Evolutionary conservation across 495 filamentous ascomycete species (phyloP).

Genomic region (Hypoxylon lienhwacheense): DNA sequence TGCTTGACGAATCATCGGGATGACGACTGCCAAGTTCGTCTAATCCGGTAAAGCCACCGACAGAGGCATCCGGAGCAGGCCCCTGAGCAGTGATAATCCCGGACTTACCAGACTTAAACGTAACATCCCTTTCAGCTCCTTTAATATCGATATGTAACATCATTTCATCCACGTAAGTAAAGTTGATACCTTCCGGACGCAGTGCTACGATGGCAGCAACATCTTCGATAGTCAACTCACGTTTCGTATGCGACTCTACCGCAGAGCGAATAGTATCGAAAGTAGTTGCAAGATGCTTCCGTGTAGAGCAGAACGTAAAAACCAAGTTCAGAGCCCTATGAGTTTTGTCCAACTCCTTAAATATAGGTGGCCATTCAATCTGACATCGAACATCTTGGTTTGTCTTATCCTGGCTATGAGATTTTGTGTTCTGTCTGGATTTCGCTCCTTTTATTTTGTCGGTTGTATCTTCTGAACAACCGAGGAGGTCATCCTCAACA

Average conservation of each 20-base stretch:
- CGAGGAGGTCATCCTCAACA: slow-evolving; percentile 3
- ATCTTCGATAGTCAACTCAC: slow-evolving; percentile 70
- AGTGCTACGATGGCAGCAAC: slow-evolving; percentile 79
- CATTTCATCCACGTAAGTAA: slow-evolving; percentile 83
- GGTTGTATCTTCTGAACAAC: background rate
- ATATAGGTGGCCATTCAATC: slow-evolving; percentile 69
- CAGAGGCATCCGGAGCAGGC: slow-evolving; percentile 52
- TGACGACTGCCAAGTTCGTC: slow-evolving; percentile 41
- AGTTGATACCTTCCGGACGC: slow-evolving; percentile 73
- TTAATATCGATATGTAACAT: slow-evolving; percentile 75
- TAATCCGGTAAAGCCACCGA: slow-evolving; percentile 52
- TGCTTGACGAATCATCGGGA: slow-evolving; percentile 40
- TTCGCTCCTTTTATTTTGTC: slow-evolving; percentile 32
- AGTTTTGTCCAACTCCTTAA: slow-evolving; percentile 71
- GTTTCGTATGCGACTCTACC: slow-evolving; percentile 80
- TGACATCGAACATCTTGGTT: slow-evolving; percentile 23
- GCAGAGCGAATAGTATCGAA: slow-evolving; percentile 83
- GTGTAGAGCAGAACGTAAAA: slow-evolving; percentile 90
- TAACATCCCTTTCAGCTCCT: slow-evolving; percentile 61
- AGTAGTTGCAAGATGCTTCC: slow-evolving; percentile 88
- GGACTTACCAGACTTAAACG: slow-evolving; percentile 49
- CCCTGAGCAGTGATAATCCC: slow-evolving; percentile 44
- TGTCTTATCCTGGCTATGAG: slow-evolving; percentile 27
- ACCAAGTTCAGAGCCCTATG: slow-evolving; percentile 88
- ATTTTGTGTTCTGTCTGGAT: background rate